Conservation (phyloP, 768 basidiomycete genomes). For the Boletus reticuloceps region DNA sequence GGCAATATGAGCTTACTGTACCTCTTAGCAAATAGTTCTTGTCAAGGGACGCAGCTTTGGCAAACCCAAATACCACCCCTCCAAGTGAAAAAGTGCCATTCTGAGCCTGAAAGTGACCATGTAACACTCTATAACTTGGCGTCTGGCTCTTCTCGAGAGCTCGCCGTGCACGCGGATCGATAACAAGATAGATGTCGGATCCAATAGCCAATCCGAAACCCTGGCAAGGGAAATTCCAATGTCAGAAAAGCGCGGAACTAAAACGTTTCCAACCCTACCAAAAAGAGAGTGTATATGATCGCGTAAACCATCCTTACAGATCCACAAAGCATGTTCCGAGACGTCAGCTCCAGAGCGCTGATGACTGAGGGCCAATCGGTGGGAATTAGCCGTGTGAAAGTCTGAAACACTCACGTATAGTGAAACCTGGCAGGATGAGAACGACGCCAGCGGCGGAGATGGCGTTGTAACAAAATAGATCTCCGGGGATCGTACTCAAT, state of each 20-base stretch:
- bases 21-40: slow-evolving; percentile 31
- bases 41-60: slow-evolving; percentile 33
- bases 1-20: neutral
- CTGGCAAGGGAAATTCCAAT: slow-evolving; percentile 32
- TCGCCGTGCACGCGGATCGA: slow-evolving; percentile 56
- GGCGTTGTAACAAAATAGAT: slow-evolving; percentile 85
- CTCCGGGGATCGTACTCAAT: slow-evolving; percentile 69
- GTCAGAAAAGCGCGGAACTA: slow-evolving; percentile 4
- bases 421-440: slow-evolving; percentile 87
- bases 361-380: slow-evolving; percentile 46
- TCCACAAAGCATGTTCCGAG: slow-evolving; percentile 76
- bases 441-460: slow-evolving; percentile 89
- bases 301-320: slow-evolving; percentile 84
- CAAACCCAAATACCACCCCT: slow-evolving; percentile 49
- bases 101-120: slow-evolving; percentile 50
- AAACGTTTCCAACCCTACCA: slow-evolving; percentile 41
- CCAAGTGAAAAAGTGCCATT: slow-evolving; percentile 45
- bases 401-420: slow-evolving; percentile 54
- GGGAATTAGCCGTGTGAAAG: neutral
- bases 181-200: slow-evolving; percentile 73
- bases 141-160: slow-evolving; percentile 31
- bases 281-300: slow-evolving; percentile 80
- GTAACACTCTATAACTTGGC: slow-evolving; percentile 43
- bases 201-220: slow-evolving; percentile 85
- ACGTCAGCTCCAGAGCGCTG: slow-evolving; percentile 77